Conservation (phyloP, 179 eudicot species). For the Vitellaria paradoxa region DNA sequence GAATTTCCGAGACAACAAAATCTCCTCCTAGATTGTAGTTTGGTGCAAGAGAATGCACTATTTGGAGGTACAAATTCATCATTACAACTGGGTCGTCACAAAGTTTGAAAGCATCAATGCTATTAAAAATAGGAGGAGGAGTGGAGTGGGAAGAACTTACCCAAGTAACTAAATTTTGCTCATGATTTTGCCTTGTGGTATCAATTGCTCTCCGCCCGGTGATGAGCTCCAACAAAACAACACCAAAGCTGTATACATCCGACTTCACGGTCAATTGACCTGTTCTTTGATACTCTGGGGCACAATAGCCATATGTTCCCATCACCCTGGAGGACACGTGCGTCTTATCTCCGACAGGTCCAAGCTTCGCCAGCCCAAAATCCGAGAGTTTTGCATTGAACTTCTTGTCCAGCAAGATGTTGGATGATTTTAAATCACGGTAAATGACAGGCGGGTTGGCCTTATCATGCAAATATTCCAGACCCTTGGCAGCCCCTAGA, state of each 20-base stretch:
- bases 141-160: constrained; percentile 29
- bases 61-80: no score
- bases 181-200: constrained; percentile 39
- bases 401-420: constrained; percentile 65
- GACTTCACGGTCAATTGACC: constrained; percentile 77
- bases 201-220: constrained; percentile 79
- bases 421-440: constrained; percentile 79
- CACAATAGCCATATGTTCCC: constrained; percentile 94
- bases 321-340: constrained; percentile 78
- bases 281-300: constrained; percentile 88
- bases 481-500: constrained; percentile 69
- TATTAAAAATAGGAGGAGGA: no score
- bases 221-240: constrained; percentile 75
- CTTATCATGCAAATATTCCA: constrained; percentile 76
- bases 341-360: constrained; percentile 68
- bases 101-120: no score
- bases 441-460: constrained; percentile 88
- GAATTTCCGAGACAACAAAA: background rate
- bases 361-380: constrained; percentile 87
- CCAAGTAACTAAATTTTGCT: constrained; percentile 76
- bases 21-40: no score
- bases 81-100: no score
- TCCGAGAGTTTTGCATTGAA: constrained; percentile 80
- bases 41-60: no score
- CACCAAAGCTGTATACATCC: constrained; percentile 90